Evolutionary conservation across 129 eudicot genomes (phyloP), one percentile per base, ranked within the genome.

Genomic region (Centrapalus pauciflorus): DNA sequence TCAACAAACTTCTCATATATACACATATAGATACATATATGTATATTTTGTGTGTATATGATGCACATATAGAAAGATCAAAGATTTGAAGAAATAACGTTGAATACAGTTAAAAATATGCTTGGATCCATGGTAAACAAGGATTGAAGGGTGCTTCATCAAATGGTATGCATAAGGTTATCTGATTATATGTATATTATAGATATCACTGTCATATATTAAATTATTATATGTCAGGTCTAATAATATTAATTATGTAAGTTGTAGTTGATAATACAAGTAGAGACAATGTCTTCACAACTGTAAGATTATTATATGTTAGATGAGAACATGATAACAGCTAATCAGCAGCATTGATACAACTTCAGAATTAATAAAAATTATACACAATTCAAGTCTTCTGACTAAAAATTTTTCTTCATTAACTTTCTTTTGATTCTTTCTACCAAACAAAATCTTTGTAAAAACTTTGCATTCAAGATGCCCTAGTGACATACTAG

Each of bases 101-200:
- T 7, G 54, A 30, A 21, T 9, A 37, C 0, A 7, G 3, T 21
- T 4, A 37, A 20, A 17, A 20, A 9, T 26, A 58, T 45, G 13
- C 55, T 32, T 13, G 7, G 16, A 52, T 51, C n/a, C 16, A 3
- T 29, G 5, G 5, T 28, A 13, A 33, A 21, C 5, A 57, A 51
- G 54, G 65, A 35, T 73, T 27, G 48, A 17, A 38, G 38, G 49
- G n/a, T 52, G 57, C 5, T 38, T 29, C 17, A 5, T 27, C 1
- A 19, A 11, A 19, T 13, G 78, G 78, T 73, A 63, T 20, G 64
- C 25, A 52, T 38, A 26, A 51, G 12, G 19, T 35, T 10, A 30
- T 59, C 4, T 16, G 21, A 16, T 13, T 41, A 10, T 52, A 10
- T 52, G 5, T 48, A 10, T 50, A 7, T 34, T 35, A n/a, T 28